Evolutionary conservation across 2,329 filamentous ascomycete genomes (phyloP).

Genomic region (Lecanoromycetidae sp.): DNA sequence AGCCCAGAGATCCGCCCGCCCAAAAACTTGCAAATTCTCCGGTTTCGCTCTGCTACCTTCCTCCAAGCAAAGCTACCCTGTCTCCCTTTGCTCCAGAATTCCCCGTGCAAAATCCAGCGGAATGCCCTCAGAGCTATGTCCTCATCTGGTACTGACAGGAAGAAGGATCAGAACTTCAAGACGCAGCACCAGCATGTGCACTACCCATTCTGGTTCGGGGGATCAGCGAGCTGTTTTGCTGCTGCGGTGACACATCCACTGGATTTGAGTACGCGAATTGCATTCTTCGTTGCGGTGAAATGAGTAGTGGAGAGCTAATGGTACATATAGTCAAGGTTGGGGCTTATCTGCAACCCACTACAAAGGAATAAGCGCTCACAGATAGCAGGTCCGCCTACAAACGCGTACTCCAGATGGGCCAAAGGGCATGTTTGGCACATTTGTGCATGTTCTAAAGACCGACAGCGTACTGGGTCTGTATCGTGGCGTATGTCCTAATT

Average conservation of each 20-base stretch:
- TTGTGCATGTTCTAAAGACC: constrained; percentile 64
- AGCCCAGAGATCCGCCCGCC: background rate
- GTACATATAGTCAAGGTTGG: constrained; percentile 42
- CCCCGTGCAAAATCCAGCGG: constrained; percentile 2
- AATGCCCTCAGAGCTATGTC: constrained; percentile 12
- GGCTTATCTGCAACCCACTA: background rate
- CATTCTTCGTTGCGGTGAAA: background rate
- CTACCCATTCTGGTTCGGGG: constrained; percentile 94
- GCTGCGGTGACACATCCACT: constrained; percentile 86
- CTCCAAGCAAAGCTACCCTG: too few species aligned
- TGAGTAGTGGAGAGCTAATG: constrained; percentile 19
- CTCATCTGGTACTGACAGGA: constrained; percentile 7
- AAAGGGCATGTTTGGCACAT: constrained; percentile 73
- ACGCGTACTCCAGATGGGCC: constrained; percentile 65
- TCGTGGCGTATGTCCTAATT: constrained; percentile 49
- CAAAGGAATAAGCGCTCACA: constrained; percentile 2
- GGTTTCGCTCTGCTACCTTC: too few species aligned
- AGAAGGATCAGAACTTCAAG: constrained; percentile 3
- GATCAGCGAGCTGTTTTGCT: constrained; percentile 83
- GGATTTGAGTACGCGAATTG: constrained; percentile 58
- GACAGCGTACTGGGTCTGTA: constrained; percentile 76
- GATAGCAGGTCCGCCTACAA: constrained; percentile 65
- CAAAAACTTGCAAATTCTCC: background rate
- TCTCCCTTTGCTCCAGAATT: background rate
- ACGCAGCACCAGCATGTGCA: constrained; percentile 25